These are phyloP conservation scores for Trametes villosa DNA, from an alignment of 768 basidiomycete genomes.

Conservation along the genomic window DNA sequence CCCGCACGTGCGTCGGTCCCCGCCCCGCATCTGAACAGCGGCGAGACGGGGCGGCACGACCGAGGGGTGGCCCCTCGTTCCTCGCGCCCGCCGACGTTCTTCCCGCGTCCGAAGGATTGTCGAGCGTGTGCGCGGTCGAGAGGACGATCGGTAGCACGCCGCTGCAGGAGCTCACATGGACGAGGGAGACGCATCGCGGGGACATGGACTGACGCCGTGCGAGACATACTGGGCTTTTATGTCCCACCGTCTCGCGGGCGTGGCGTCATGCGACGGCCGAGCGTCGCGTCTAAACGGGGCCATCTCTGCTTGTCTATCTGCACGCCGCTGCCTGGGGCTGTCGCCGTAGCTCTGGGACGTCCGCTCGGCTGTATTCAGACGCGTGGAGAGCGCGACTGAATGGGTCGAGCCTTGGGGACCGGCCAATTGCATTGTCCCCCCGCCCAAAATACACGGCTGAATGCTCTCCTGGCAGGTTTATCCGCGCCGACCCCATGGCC, in stretches of 20 bases:
- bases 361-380: background rate
- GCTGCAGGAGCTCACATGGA: conserved; percentile 6
- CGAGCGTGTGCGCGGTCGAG: conserved; percentile 8
- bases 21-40: conserved; percentile 13
- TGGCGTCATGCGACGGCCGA: conserved; percentile 18
- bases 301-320: conserved; percentile 11
- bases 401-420: conserved; percentile 14
- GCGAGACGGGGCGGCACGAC: conserved; percentile 5
- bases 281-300: conserved; percentile 11
- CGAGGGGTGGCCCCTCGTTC: conserved; percentile 12
- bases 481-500: conserved; percentile 25
- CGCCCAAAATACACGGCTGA: conserved; percentile 10
- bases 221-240: conserved; percentile 28
- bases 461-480: conserved; percentile 28
- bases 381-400: conserved; percentile 15
- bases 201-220: conserved; percentile 15
- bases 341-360: background rate
- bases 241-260: conserved; percentile 26
- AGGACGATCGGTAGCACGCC: conserved; percentile 7
- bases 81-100: conserved; percentile 10
- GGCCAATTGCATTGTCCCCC: conserved; percentile 5
- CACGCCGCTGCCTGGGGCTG: conserved; percentile 1
- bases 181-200: conserved; percentile 13
- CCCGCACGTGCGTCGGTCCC: conserved; percentile 1
- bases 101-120: conserved; percentile 9